Evolutionary conservation across 2,329 filamentous ascomycete species (phyloP).

Genomic region (Pestalotiopsis sp.): DNA sequence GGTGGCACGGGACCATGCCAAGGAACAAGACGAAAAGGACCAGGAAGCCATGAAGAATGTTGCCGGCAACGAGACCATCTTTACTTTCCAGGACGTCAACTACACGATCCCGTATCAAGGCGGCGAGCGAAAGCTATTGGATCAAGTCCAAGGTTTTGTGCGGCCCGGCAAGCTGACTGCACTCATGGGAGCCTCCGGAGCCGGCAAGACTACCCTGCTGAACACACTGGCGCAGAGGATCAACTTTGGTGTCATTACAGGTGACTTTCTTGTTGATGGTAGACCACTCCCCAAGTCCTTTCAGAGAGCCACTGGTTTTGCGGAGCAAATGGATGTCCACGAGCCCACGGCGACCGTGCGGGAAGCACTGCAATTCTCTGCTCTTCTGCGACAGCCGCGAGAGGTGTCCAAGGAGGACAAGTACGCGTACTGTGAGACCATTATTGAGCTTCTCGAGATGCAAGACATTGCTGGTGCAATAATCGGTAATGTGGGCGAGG

Average conservation of each 20-base stretch:
- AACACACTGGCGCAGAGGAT: constrained; percentile 50
- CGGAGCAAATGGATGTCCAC: constrained; percentile 67
- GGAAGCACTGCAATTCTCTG: constrained; percentile 66
- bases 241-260: constrained; percentile 73
- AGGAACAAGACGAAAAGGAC: constrained; percentile 22
- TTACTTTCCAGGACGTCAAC: constrained; percentile 53
- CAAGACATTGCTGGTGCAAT: constrained; percentile 64
- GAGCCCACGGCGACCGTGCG: constrained; percentile 66
- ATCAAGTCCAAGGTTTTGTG: constrained; percentile 81
- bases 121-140: constrained; percentile 67
- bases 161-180: constrained; percentile 79
- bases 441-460: constrained; percentile 71
- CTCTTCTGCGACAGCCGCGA: constrained; percentile 60
- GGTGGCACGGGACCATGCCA: constrained; percentile 14
- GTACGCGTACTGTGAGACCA: constrained; percentile 66
- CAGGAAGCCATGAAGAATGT: constrained; percentile 45
- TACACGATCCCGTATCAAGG: constrained; percentile 56
- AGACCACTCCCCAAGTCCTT: constrained; percentile 71
- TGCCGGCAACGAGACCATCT: constrained; percentile 60
- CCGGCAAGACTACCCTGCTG: constrained; percentile 31
- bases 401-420: constrained; percentile 61
- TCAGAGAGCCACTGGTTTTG: constrained; percentile 75
- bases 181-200: constrained; percentile 63
- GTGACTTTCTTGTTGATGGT: constrained; percentile 79
- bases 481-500: constrained; percentile 56